phyloP scores from a whole-genome alignment of 2,329 filamentous ascomycete species.

The Diplocarpon mali region DNA sequence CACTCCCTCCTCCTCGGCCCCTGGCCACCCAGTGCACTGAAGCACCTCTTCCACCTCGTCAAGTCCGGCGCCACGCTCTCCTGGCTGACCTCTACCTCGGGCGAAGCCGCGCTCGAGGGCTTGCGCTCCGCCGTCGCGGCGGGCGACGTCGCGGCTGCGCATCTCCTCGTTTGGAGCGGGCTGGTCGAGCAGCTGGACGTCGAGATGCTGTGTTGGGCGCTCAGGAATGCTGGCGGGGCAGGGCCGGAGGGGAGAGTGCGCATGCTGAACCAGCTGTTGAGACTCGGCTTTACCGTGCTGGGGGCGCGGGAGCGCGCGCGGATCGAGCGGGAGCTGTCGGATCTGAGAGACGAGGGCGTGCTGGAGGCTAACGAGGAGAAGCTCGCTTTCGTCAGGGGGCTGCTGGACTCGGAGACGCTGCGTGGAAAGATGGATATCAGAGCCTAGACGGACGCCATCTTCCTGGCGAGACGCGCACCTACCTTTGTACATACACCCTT shows the following conservation, averaged over 20 bases:
- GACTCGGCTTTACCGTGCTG: slow-evolving; percentile 1
- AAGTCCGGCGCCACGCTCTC: slow-evolving; percentile 21
- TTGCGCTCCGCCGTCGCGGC: slow-evolving; percentile 16
- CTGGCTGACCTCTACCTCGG: slow-evolving; percentile 20
- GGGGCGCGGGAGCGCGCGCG: neutral
- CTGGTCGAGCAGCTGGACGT: slow-evolving; percentile 10
- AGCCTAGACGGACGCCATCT: too few species aligned
- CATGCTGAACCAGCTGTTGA: slow-evolving; percentile 12
- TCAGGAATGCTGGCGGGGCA: slow-evolving; percentile 16
- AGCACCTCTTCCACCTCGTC: slow-evolving; percentile 23
- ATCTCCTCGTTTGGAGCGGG: slow-evolving; percentile 16
- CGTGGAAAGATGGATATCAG: neutral
- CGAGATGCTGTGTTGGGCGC: slow-evolving; percentile 11
- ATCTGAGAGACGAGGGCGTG: slow-evolving; percentile 9
- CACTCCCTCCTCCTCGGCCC: slow-evolving; percentile 23
- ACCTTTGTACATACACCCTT: too few species aligned
- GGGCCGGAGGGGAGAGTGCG: slow-evolving; percentile 11
- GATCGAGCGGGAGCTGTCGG: slow-evolving; percentile 3
- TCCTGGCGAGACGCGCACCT: too few species aligned
- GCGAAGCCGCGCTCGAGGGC: slow-evolving; percentile 23
- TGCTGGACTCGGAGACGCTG: slow-evolving; percentile 3
- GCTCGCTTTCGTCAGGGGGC: slow-evolving; percentile 4
- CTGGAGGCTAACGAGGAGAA: slow-evolving; percentile 8
- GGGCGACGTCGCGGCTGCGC: slow-evolving; percentile 15
- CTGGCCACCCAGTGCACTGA: slow-evolving; percentile 21